Base-by-base conservation (phyloP, 2,329 filamentous ascomycete species). In the Apiospora koreana region DNA sequence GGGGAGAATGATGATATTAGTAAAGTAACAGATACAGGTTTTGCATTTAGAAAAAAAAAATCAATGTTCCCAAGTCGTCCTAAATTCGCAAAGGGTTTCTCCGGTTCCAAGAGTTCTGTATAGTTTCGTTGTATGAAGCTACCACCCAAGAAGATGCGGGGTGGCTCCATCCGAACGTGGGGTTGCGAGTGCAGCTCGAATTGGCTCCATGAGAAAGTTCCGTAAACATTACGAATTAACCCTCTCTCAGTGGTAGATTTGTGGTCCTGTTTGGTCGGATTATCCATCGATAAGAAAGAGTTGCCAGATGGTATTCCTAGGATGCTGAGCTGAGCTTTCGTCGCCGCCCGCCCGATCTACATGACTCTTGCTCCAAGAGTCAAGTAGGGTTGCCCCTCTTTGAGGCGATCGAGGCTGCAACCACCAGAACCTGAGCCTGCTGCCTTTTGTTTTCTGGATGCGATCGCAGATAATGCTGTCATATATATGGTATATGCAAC, bases 401-500 rank as follows among this genome's bases (percentile, higher is more conserved):
- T n/a, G 12, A 14, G 31, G 31, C 54, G 18, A 38, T 21, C 21
- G 54, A 62, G 18, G 54, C 54, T 62, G 54, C 54, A 62, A 62
- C 54, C 54, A 62, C 31, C 31, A 38, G 10, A 38, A 38, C 28
- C 31, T 4, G 5, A n/a, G 4, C 54, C 31, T 21, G 21, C 54
- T 38, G 9, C 54, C 28, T 35, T 38, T 38, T 6, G 18, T 62
- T 21, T 62, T n/a, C 18, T 35, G 54, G 21, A 16, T 38, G 21
- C 21, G 21, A 38, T n/a, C 31, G 38, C 31, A 38, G 31, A 38
- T 12, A 38, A 38, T 62, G 18, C 18, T 38, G 18, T 9, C 18
- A n/a, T 46, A 9, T n/a, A 62, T 62, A 62, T 70, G 69, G 66
- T 70, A 66, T 58, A 70, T 70, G 69, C 69, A 66, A 65, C 41